A percentile compares a stretch with the other conserved stretches of the same genome.
phyloP scores from a whole-genome alignment of 306 rosid species.

The Pterocarpus santalinus region DNA sequence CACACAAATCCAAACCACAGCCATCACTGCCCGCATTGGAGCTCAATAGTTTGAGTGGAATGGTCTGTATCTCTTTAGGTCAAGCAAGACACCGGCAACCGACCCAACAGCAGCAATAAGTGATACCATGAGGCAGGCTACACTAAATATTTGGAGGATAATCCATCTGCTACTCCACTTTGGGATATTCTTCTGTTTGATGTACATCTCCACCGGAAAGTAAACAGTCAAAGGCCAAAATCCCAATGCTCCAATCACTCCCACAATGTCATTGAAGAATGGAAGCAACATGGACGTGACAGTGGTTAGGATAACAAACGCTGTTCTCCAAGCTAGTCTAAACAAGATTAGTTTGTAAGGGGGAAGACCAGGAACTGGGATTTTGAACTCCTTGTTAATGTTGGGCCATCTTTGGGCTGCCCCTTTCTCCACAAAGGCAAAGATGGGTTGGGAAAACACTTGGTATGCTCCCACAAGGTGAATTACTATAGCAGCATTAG shows the following conservation, averaged over 20 bases:
- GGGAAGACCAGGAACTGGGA: conserved; percentile 57
- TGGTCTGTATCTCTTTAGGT: conserved; percentile 66
- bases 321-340: conserved; percentile 68
- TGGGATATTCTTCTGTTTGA: conserved; percentile 69
- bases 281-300: conserved; percentile 80
- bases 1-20: conserved; percentile 38
- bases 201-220: conserved; percentile 84
- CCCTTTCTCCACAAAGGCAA: conserved; percentile 70
- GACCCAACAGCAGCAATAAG: conserved; percentile 79
- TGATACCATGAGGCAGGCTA: conserved; percentile 59
- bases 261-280: conserved; percentile 81
- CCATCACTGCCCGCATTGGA: background rate
- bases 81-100: conserved; percentile 69
- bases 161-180: conserved; percentile 85
- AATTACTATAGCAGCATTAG: conserved; percentile 81
- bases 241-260: conserved; percentile 83
- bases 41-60: conserved; percentile 55
- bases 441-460: conserved; percentile 81
- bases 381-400: conserved; percentile 54
- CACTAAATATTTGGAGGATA: conserved; percentile 62
- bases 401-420: conserved; percentile 58
- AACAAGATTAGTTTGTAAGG: conserved; percentile 60
- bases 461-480: conserved; percentile 93
- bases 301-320: conserved; percentile 70
- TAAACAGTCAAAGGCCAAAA: conserved; percentile 87